A percentile compares a stretch with the other conserved stretches of the same genome.
phyloP scores from a whole-genome alignment of 108 stramenopile genomes.

The Tribonema minus region DNA sequence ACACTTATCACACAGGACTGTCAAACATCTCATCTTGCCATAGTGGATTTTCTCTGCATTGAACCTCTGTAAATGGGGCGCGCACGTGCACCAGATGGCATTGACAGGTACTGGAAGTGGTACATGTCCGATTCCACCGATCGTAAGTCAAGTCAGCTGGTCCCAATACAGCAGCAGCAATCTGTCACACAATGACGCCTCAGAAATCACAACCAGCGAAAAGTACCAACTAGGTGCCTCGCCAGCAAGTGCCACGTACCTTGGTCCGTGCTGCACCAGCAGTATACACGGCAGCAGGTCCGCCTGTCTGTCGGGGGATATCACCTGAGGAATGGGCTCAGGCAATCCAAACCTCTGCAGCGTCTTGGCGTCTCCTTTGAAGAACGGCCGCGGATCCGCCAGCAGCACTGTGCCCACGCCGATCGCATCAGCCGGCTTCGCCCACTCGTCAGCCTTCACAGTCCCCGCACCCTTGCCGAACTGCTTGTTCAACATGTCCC shows the following conservation, averaged over 20 bases:
- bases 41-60: no score
- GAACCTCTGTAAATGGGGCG: no score
- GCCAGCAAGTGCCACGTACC: neutral
- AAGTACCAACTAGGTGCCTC: neutral
- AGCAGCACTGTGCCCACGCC: conserved; percentile 2
- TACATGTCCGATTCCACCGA: no score
- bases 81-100: no score
- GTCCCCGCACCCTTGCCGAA: conserved; percentile 23
- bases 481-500: conserved; percentile 25
- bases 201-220: neutral
- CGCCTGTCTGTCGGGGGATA: neutral
- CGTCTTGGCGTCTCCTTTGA: neutral
- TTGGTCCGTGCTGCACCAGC: neutral
- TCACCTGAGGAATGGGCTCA: no score
- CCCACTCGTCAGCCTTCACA: conserved; percentile 1
- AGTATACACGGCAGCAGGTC: neutral
- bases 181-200: no score
- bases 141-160: no score
- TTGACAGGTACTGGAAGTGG: no score
- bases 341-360: neutral
- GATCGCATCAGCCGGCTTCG: neutral
- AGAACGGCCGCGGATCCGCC: conserved; percentile 14
- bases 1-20: no score
- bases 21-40: no score
- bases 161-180: no score